Conservation (phyloP, 2,329 filamentous ascomycete genomes). For the Dactylellina parvicollis region DNA sequence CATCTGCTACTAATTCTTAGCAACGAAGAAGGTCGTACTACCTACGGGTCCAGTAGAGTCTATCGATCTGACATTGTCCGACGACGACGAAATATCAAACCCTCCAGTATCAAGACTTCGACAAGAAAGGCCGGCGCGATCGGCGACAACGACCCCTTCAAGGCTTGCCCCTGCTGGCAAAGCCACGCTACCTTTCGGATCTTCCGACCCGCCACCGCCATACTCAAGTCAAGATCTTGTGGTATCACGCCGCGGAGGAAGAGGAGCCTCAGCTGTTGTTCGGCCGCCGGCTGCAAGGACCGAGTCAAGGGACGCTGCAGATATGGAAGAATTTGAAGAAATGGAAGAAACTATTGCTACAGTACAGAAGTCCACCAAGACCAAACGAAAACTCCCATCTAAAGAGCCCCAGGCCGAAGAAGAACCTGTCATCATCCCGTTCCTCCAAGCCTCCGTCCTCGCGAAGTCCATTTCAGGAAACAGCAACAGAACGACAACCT, state of each 20-base stretch:
- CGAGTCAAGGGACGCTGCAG: neutral
- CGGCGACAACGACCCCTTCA: constrained; percentile 27
- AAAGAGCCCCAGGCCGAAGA: neutral
- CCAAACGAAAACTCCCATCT: neutral
- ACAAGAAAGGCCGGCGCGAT: constrained; percentile 17
- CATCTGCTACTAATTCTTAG: constrained; percentile 2
- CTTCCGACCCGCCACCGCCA: constrained; percentile 42
- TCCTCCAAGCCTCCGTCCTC: neutral
- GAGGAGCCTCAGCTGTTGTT: neutral
- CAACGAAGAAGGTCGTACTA: constrained; percentile 38
- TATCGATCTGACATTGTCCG: constrained; percentile 48
- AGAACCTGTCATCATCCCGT: neutral
- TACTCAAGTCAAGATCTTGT: constrained; percentile 41
- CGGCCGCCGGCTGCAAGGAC: neutral
- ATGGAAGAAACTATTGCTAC: constrained; percentile 2
- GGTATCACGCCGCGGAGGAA: neutral
- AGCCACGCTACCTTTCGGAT: constrained; percentile 28
- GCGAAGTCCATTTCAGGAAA: neutral
- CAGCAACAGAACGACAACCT: neutral
- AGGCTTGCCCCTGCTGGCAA: neutral
- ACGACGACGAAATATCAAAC: constrained; percentile 41
- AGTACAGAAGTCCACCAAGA: constrained; percentile 18
- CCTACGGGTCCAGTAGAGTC: constrained; percentile 44
- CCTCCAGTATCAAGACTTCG: constrained; percentile 21
- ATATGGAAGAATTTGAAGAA: constrained; percentile 20